These are phyloP conservation scores for Ganoderma meredithae DNA, from an alignment of 1,284 basidiomycete genomes.

Conservation along the genomic window DNA sequence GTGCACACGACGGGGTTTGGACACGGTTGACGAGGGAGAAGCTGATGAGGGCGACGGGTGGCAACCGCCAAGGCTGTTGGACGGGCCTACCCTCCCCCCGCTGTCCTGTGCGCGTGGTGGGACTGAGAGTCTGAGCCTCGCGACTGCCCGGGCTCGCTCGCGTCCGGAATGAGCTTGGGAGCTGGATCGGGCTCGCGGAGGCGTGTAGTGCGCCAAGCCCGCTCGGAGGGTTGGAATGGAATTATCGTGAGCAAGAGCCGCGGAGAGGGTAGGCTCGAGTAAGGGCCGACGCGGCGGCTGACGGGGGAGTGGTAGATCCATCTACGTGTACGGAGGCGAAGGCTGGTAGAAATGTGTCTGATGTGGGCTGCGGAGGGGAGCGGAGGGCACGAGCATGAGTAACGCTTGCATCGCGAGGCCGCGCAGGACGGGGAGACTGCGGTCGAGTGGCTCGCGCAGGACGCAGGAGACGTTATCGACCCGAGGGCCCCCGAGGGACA, in stretches of 20 bases:
- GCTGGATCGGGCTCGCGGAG: background rate
- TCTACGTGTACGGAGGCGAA: conserved; percentile 6
- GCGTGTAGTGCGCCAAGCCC: background rate
- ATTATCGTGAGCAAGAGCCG: background rate
- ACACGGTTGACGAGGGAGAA: conserved; percentile 32
- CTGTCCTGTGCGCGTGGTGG: conserved; percentile 10
- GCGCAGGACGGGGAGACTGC: background rate
- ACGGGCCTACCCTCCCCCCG: background rate
- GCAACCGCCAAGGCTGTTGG: conserved; percentile 31
- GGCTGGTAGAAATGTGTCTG: conserved; percentile 29
- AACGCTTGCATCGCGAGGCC: background rate
- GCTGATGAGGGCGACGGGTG: conserved; percentile 31
- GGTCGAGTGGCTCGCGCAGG: conserved; percentile 5
- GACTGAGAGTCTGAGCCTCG: conserved; percentile 16
- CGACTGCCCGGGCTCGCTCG: conserved; percentile 11
- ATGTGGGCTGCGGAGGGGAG: background rate
- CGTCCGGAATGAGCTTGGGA: background rate
- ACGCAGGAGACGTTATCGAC: conserved; percentile 17
- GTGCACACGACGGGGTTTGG: conserved; percentile 24
- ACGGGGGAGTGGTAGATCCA: conserved; percentile 12
- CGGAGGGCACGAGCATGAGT: background rate
- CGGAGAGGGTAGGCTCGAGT: background rate
- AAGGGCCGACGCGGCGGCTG: background rate
- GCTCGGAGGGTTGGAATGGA: background rate
- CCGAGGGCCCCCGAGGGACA: conserved; percentile 25